Evolutionary conservation across 495 filamentous ascomycete genomes (phyloP).

Genomic region (Neurospora intermedia): DNA sequence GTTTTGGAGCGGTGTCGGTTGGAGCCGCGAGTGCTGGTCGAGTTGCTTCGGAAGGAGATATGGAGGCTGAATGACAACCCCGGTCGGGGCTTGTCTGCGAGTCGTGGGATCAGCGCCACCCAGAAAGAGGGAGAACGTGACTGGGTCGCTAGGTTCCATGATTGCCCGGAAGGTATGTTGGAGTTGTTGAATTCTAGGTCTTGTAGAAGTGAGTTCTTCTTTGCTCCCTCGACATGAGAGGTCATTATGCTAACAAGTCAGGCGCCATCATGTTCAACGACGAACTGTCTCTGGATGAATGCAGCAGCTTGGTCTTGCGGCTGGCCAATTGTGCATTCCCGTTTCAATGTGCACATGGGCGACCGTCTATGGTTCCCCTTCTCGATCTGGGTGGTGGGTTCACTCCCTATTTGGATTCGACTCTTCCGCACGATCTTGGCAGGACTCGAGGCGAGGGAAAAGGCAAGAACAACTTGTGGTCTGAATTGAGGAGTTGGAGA

Average conservation of each 20-base stretch:
- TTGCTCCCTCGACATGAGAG: too few species aligned
- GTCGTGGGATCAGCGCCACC: not conserved
- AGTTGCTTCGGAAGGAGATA: constrained; percentile 63
- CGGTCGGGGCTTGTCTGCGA: not conserved
- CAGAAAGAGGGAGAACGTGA: constrained; percentile 6
- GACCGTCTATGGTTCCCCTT: constrained; percentile 66
- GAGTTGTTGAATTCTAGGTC: constrained; percentile 85
- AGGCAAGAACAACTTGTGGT: not conserved
- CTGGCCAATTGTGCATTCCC: constrained; percentile 69
- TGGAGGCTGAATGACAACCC: constrained; percentile 41
- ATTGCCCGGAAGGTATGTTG: constrained; percentile 66
- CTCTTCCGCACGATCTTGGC: not conserved
- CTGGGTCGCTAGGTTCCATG: constrained; percentile 51
- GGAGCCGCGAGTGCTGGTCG: constrained; percentile 56
- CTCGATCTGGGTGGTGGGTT: constrained; percentile 40
- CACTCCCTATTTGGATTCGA: not conserved
- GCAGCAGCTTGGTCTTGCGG: constrained; percentile 47
- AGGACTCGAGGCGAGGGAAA: not conserved
- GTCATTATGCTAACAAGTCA: constrained; percentile 8
- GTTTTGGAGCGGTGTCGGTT: constrained; percentile 67
- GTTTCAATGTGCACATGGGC: constrained; percentile 86
- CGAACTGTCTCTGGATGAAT: constrained; percentile 51
- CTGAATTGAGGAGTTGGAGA: not conserved
- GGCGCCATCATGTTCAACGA: constrained; percentile 97
- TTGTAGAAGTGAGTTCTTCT: constrained; percentile 51